Base-by-base conservation (phyloP, 1,284 basidiomycete species). In the Paramarasmius palmivorus region DNA sequence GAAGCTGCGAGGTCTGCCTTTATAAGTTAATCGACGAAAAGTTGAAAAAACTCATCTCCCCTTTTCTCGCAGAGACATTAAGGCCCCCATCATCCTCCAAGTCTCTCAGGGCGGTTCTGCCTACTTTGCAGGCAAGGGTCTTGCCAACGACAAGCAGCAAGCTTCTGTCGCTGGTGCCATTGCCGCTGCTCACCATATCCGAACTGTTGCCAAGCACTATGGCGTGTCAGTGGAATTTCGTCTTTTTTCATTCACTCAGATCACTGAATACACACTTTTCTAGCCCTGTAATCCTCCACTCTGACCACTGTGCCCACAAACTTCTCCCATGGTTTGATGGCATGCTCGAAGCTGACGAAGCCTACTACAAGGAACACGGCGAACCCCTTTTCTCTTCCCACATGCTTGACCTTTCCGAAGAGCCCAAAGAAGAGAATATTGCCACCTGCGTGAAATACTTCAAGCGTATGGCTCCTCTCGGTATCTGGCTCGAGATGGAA, bases 401-500 rank as follows among this genome's bases (percentile, higher is more conserved):
- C 91, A 99, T 99, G 97, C 88, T 99, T 64, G 97, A 99, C 75
- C 86, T 99, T 63, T 98, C 95, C 52, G 97, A 99, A 70, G 96
- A 99, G 77, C 73, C 93, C 69, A 97, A 98, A 75, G 95, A 96
- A 65, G 84, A 98, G 69, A 99, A 99, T 83, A 99, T 99, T 68
- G 86, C 80, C 55, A 93, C 80, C 50, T 99, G 97, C 74, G 91
- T 82, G 58, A 86, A 95, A 74, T 99, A 99, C 84, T 96, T 99
- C 74, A 82, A 88, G 74, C 92, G 93, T 70, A 93, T 99, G 94
- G 92, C 93, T 25, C 86, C 90, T 63, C 76, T 98, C 68, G 90
- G 91, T 59, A 78, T 93, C 65, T 99, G 95, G 95, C 93, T 99
- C 73, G 97, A 99, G 84, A 99, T 99, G 97, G 97, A 99, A 78